phyloP scores from a whole-genome alignment of 2,329 filamentous ascomycete species.

The Penicillium sp. region DNA sequence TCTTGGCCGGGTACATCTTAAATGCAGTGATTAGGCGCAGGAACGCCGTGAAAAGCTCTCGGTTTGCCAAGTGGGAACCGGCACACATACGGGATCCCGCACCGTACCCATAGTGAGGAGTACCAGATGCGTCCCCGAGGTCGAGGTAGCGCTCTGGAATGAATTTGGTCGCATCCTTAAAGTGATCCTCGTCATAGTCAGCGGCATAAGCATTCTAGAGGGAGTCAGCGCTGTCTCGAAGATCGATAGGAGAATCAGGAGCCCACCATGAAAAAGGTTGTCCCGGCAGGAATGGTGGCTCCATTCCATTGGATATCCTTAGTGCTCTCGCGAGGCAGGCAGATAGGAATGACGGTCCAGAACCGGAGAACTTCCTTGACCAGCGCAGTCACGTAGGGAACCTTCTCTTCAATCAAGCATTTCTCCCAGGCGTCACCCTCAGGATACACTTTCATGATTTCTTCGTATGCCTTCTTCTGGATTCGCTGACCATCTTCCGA shows the following conservation, averaged over 20 bases:
- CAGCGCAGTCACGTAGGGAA: slow-evolving; percentile 72
- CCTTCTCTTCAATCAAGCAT: slow-evolving; percentile 70
- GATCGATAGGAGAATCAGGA: background rate
- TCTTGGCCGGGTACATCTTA: slow-evolving; percentile 50
- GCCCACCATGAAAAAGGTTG: slow-evolving; percentile 72
- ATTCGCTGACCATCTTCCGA: slow-evolving; percentile 65
- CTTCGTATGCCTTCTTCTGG: slow-evolving; percentile 66
- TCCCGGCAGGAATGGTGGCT: slow-evolving; percentile 67
- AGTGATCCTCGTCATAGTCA: slow-evolving; percentile 68
- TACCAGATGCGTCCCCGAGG: slow-evolving; percentile 50
- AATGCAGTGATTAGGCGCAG: slow-evolving; percentile 60
- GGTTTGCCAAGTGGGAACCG: slow-evolving; percentile 62
- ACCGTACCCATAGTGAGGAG: slow-evolving; percentile 62
- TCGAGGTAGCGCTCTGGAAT: slow-evolving; percentile 69
- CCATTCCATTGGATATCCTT: slow-evolving; percentile 70
- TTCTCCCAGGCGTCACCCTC: slow-evolving; percentile 72
- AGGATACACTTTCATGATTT: slow-evolving; percentile 70
- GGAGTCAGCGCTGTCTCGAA: background rate
- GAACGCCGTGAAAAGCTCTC: slow-evolving; percentile 61
- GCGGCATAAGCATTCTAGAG: slow-evolving; percentile 68
- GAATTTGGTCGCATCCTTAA: slow-evolving; percentile 62
- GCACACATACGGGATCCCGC: slow-evolving; percentile 64
- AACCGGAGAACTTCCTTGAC: slow-evolving; percentile 76
- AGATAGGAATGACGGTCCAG: slow-evolving; percentile 78
- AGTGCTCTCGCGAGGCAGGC: slow-evolving; percentile 68